Evolutionary conservation across 1,284 basidiomycete genomes (phyloP), one percentile per base, ranked within the genome.

Genomic region (Boletus semigastroideus): DNA sequence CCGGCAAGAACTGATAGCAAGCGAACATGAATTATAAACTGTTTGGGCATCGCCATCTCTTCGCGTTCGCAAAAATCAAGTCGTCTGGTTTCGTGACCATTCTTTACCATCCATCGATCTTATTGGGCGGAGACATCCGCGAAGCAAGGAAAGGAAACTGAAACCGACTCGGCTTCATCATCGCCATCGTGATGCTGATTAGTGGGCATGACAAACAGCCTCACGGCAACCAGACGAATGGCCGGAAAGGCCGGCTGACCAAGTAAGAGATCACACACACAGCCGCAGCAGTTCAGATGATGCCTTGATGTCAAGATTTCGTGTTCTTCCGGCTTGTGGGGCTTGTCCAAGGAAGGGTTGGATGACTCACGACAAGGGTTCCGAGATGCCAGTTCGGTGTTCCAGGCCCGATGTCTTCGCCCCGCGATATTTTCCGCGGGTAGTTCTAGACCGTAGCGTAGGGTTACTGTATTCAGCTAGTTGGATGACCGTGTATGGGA

Each of bases 61-160:
- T 51, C 30, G 9, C 27, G 16, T 46, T 47, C 45, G 39, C 19
- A 20, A 42, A 45, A 33, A 20, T 27, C 22, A 10, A 22, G 22
- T 22, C 22, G 33, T 31, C 13, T n/a, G 25, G 30, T 39, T 22
- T 5, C 5, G 22, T 34, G 36, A 17, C 16, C 1, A 16, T 20
- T 30, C 31, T 39, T 47, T 8, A 34, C 4, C 46, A 37, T 19
- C n/a, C n/a, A n/a, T 25, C 17, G 22, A 19, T 11, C 17, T 12
- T 1, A 42, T 37, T 37, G 33, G 28, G n/a, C 17, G 30, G 19
- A 27, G 19, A n/a, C 12, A 11, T 63, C 64, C 62, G 64, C 49
- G 53, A 62, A 66, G 49, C 50, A 51, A 62, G 61, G 64, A 51
- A 13, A 38, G 41, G 22, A 46, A 31, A 7, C 20, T 27, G 37